These are phyloP conservation scores for Geotrichum phurueaensis DNA, from an alignment of 1,139 yeast genomes.

Conservation along the genomic window DNA sequence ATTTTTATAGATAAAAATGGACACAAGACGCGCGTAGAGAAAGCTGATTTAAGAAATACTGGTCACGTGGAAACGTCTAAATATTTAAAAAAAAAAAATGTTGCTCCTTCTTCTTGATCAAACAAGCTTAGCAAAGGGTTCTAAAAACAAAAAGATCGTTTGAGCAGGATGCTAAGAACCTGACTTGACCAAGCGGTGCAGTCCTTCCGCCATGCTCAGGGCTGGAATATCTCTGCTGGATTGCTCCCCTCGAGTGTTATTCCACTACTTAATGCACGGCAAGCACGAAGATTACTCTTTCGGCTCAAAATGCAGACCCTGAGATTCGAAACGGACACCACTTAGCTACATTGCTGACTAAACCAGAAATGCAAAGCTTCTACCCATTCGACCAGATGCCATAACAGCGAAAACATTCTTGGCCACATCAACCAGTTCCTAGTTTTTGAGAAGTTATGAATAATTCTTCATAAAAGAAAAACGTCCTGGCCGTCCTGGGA, in stretches of 20 bases:
- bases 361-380: slow-evolving; percentile 16
- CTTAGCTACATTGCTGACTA: slow-evolving; percentile 20
- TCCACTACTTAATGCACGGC: slow-evolving; percentile 28
- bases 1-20: neutral
- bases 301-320: slow-evolving; percentile 31
- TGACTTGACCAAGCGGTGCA: neutral
- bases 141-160: neutral
- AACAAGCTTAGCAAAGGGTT: neutral
- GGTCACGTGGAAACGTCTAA: neutral
- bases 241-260: slow-evolving; percentile 35
- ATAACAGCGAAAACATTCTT: slow-evolving; percentile 26
- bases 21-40: neutral
- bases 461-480: no score
- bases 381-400: slow-evolving; percentile 31
- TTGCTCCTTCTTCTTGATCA: no score
- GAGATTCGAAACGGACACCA: slow-evolving; percentile 36
- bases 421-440: neutral
- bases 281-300: slow-evolving; percentile 32
- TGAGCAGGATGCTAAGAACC: neutral
- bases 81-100: no score
- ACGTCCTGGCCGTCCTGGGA: no score
- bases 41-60: neutral
- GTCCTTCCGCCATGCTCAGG: slow-evolving; percentile 33
- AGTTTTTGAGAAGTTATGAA: neutral
- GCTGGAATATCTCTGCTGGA: slow-evolving; percentile 35